Base-by-base conservation (phyloP, 768 basidiomycete genomes). In the Crepidotus variabilis region DNA sequence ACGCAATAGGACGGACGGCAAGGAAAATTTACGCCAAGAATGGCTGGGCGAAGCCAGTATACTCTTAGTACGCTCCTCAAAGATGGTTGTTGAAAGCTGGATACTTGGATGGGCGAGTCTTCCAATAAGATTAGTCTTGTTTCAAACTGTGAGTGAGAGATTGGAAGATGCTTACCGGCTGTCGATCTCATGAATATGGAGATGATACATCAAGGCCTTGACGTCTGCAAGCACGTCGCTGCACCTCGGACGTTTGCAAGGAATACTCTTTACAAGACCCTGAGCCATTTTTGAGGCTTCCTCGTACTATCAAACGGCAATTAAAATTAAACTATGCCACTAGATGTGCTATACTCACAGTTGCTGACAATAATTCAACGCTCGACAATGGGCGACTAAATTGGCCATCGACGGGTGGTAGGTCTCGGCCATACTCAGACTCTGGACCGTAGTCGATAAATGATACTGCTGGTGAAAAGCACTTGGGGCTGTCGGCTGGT, bases 111-210 rank as follows among this genome's bases (percentile, higher is more conserved):
- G 52, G 46, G 52, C 39, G 43, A 46, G 39, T 22, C n/a, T 24
- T 48, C 33, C 13, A 35, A 23, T 21, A 23, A 33, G 6, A 34
- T 22, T 28, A 16, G 32, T 8, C 21, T 48, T 35, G 11, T 24
- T 39, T 28, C 47, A 48, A 39, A 36, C 55, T n/a, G 18, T 21
- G 48, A 28, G 28, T 28, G 20, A 56, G 49, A 8, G 20, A 34
- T 36, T 23, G 22, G 18, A 33, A 23, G 28, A 28, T 22, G 35
- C 20, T 24, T 8, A 50, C 33, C 39, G 20, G 18, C 21, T 78
- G 32, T 74, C 70, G 32, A 84, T 75, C 59, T 82, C 78, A 64
- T 84, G 83, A 49, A 84, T 79, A 60, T 84, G 81, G 20, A 83
- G 65, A 61, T 83, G 83, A 61, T 72, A 80, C 60, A 75, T 76